These are phyloP conservation scores for Penicillium bovifimosum DNA, from an alignment of 495 filamentous ascomycete genomes.

Conservation along the genomic window DNA sequence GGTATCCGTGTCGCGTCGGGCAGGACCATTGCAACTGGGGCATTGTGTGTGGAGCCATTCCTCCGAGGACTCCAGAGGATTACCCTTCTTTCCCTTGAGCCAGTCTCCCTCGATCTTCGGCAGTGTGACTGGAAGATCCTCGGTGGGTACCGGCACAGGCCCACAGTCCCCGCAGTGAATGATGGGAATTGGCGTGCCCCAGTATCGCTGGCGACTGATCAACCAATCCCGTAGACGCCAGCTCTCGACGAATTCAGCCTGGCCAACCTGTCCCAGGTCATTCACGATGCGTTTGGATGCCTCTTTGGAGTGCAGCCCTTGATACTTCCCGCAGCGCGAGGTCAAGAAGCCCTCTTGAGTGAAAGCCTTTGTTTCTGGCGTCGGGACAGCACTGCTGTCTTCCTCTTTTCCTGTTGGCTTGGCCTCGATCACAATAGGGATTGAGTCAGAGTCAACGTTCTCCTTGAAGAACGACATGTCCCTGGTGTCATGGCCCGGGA, in stretches of 20 bases:
- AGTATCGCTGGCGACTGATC: constrained; percentile 82
- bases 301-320: constrained; percentile 53
- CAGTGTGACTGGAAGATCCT: constrained; percentile 70
- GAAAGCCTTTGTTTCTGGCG: constrained; percentile 34
- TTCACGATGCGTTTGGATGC: constrained; percentile 56
- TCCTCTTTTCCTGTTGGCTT: constrained; percentile 34
- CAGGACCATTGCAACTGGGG: constrained; percentile 63
- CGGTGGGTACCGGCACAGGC: constrained; percentile 67
- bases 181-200: constrained; percentile 87
- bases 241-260: constrained; percentile 54
- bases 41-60: constrained; percentile 74
- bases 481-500: constrained; percentile 74
- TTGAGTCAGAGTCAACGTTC: constrained; percentile 52
- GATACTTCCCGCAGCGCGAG: constrained; percentile 39
- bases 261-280: constrained; percentile 45
- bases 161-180: constrained; percentile 77
- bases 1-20: constrained; percentile 82
- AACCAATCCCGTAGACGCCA: constrained; percentile 85
- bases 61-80: constrained; percentile 63
- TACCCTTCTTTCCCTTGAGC: constrained; percentile 65
- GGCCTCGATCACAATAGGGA: constrained; percentile 42
- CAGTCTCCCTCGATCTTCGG: constrained; percentile 64
- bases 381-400: constrained; percentile 32
- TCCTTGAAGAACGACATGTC: constrained; percentile 76
- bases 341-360: constrained; percentile 44